Base-by-base conservation (phyloP, 768 basidiomycete genomes). In the Dacryopinax spathularia region DNA sequence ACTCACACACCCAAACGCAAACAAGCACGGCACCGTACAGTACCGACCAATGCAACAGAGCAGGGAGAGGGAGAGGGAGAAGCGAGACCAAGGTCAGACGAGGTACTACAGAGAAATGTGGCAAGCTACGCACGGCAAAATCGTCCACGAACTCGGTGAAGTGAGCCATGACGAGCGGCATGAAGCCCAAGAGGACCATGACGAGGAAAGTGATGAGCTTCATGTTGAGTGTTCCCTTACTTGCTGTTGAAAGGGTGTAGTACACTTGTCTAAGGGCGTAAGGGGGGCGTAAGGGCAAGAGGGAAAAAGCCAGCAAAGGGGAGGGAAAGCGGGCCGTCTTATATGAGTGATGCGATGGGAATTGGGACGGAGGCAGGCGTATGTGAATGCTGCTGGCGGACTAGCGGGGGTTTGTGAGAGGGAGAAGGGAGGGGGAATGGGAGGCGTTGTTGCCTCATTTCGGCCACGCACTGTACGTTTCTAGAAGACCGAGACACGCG, bases 41-140 rank as follows among this genome's bases (percentile, higher is more conserved):
- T n/a, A n/a, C n/a, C n/a, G n/a, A n/a, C n/a, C n/a, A n/a, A n/a
- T n/a, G n/a, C n/a, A n/a, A n/a, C n/a, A n/a, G n/a, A n/a, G n/a
- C n/a, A n/a, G n/a, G n/a, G n/a, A n/a, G n/a, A n/a, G 25, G 61
- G 10, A 44, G 62, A 35, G 60, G 34, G 9, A 67, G 61, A 20
- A 56, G 37, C 31, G 43, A 60, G 31, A 37, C 34, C 20, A 61
- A 20, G n/a, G 48, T 62, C 48, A 60, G 61, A 34, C 35, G 20
- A 25, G 39, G 25, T 25, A n/a, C 1, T 22, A 33, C 18, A 13
- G 0, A 27, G 0, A 4, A 18, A 2, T 20, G 41, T 12, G 1
- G 22, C 44, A n/a, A n/a, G n/a, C n/a, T 31, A 61, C 35, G 62
- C n/a, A 65, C 56, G 39, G 59, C 29, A 36, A 63, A 61, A 10